Percentiles rank a stretch among this genome's conserved stretches.
Conservation (phyloP, 805 yeast genomes). For the Blastobotrys parvus region DNA sequence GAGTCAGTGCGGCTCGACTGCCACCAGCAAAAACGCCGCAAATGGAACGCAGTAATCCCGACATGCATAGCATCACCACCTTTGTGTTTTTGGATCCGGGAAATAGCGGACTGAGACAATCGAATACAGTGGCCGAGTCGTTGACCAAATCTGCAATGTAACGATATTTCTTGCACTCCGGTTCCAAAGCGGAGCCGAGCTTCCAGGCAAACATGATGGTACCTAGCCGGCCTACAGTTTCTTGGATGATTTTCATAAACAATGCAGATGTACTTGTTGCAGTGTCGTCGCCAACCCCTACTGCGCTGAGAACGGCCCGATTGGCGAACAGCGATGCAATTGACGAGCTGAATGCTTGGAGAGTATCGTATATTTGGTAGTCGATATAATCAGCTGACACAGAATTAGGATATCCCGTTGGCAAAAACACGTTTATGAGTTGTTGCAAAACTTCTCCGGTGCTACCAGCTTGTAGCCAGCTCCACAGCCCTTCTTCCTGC, state of each 20-base stretch:
- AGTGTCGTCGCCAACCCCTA: slow-evolving; percentile 30
- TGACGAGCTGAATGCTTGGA: slow-evolving; percentile 30
- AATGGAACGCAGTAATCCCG: slow-evolving; percentile 27
- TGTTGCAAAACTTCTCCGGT: slow-evolving; percentile 4
- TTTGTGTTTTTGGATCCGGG: slow-evolving; percentile 15
- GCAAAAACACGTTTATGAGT: slow-evolving; percentile 26
- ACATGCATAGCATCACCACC: slow-evolving; percentile 23
- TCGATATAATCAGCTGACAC: slow-evolving; percentile 27
- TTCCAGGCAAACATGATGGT: slow-evolving; percentile 31
- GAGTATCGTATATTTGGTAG: slow-evolving; percentile 31
- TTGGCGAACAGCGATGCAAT: slow-evolving; percentile 29
- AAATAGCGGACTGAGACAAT: slow-evolving; percentile 27
- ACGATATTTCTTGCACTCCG: slow-evolving; percentile 30
- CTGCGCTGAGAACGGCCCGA: slow-evolving; percentile 28
- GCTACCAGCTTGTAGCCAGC: not conserved
- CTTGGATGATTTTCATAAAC: slow-evolving; percentile 29
- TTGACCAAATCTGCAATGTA: slow-evolving; percentile 29
- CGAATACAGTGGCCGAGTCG: slow-evolving; percentile 28
- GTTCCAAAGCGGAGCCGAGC: slow-evolving; percentile 27
- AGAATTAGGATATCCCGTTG: slow-evolving; percentile 30
- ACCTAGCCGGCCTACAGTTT: slow-evolving; percentile 30
- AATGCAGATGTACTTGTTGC: slow-evolving; percentile 32
- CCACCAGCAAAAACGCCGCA: slow-evolving; percentile 33
- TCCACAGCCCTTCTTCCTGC: not conserved
- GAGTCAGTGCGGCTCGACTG: slow-evolving; percentile 30